These are phyloP conservation scores for Phytopythium sindhum DNA, from an alignment of 352 stramenopile species.

Conservation along the genomic window DNA sequence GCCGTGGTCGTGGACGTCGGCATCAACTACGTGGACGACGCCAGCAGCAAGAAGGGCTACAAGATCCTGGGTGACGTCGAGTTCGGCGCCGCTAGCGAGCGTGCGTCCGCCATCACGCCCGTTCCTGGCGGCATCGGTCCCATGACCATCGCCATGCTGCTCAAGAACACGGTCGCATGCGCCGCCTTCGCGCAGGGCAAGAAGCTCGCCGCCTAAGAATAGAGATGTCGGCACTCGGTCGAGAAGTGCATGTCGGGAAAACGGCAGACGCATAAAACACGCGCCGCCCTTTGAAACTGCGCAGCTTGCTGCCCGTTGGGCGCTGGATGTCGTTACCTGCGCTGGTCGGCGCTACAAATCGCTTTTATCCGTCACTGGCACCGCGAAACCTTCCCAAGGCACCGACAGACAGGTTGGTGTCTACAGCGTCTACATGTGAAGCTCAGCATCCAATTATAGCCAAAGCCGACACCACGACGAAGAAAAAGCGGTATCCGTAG, in stretches of 20 bases:
- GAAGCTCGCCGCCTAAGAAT: background rate
- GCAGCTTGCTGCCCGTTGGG: background rate
- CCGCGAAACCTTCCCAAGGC: background rate
- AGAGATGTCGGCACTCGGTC: background rate
- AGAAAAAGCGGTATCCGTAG: background rate
- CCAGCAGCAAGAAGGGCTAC: slow-evolving; percentile 75
- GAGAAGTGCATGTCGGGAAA: background rate
- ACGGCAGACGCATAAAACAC: background rate
- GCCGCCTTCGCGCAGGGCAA: slow-evolving; percentile 35
- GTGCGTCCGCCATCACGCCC: slow-evolving; percentile 95
- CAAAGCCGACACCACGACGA: background rate
- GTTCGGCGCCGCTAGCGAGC: slow-evolving; percentile 82
- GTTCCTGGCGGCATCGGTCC: slow-evolving; percentile 97
- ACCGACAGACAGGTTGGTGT: too few relatives aligned
- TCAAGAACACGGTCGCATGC: slow-evolving; percentile 79
- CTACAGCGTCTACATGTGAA: background rate
- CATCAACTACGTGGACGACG: slow-evolving; percentile 96
- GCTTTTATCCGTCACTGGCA: background rate
- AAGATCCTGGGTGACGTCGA: slow-evolving; percentile 97
- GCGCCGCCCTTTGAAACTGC: too few relatives aligned
- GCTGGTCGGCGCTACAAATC: too few relatives aligned
- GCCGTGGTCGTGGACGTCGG: slow-evolving; percentile 98
- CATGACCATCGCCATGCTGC: slow-evolving; percentile 97
- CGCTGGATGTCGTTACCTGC: too few relatives aligned
- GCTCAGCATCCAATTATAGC: background rate